A percentile compares a stretch with the other conserved stretches of the same genome.
These are phyloP conservation scores for Chlamydomonas schloesseri DNA, from an alignment of 139 green algal genomes.

Conservation along the genomic window DNA sequence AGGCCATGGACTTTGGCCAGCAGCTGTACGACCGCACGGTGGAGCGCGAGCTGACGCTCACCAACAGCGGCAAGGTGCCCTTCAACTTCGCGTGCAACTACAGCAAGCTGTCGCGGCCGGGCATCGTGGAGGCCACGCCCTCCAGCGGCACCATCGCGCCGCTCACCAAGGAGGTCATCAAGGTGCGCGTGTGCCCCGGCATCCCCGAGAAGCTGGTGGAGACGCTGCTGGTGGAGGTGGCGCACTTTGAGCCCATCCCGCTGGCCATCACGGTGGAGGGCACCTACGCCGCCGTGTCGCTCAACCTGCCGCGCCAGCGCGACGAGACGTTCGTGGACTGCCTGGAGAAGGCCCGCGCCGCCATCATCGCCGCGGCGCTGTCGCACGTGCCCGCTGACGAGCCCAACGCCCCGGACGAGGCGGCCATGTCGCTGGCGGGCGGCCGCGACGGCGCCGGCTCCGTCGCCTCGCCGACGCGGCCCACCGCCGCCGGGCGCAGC, in stretches of 20 bases:
- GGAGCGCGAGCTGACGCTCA: conserved; percentile 73
- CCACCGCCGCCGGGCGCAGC: background rate
- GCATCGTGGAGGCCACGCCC: conserved; percentile 61
- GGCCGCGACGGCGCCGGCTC: background rate
- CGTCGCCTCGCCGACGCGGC: background rate
- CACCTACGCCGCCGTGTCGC: conserved; percentile 68
- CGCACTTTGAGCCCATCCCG: conserved; percentile 82
- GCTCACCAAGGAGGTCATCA: conserved; percentile 66
- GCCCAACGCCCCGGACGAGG: conserved; percentile 13
- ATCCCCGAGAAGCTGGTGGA: conserved; percentile 79
- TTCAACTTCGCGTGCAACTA: conserved; percentile 79
- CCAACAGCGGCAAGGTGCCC: conserved; percentile 77
- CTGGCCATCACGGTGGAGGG: conserved; percentile 75
- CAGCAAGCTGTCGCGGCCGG: conserved; percentile 55
- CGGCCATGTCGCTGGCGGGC: background rate
- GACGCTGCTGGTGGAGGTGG: conserved; percentile 77
- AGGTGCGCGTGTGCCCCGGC: conserved; percentile 64
- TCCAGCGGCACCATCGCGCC: conserved; percentile 57
- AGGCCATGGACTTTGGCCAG: conserved; percentile 68
- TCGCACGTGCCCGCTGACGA: conserved; percentile 26
- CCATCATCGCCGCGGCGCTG: background rate
- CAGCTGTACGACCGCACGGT: conserved; percentile 73
- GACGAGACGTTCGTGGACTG: conserved; percentile 54
- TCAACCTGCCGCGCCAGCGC: conserved; percentile 70
- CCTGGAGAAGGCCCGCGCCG: conserved; percentile 42